Evolutionary conservation across 2,329 filamentous ascomycete species (phyloP).

Genomic region (Coniochaeta sp.): DNA sequence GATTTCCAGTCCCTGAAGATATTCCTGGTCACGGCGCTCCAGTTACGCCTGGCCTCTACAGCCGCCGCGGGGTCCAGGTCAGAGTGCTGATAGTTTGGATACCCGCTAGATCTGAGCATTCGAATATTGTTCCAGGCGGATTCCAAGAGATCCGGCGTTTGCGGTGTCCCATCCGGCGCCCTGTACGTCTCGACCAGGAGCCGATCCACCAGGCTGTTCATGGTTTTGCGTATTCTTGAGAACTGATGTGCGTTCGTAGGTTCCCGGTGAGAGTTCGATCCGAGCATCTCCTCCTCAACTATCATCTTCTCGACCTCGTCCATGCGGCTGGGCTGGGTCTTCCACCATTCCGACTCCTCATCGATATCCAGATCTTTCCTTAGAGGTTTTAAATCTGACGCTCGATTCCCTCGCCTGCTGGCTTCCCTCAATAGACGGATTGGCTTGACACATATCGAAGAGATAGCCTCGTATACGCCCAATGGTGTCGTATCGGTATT

Average conservation of each 20-base stretch:
- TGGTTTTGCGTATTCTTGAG: conserved; percentile 10
- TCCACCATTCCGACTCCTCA: not conserved
- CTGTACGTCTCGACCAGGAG: conserved; percentile 21
- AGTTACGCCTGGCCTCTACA: conserved; percentile 10
- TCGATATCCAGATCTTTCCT: not conserved
- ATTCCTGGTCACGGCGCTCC: conserved; percentile 15
- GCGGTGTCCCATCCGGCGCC: conserved; percentile 12
- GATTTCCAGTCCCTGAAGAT: conserved; percentile 19
- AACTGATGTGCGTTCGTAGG: conserved; percentile 13
- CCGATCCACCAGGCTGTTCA: conserved; percentile 20
- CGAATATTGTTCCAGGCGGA: conserved; percentile 22
- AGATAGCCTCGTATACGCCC: conserved; percentile 6
- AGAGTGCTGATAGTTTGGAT: conserved; percentile 21
- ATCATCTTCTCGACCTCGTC: conserved; percentile 7
- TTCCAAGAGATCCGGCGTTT: conserved; percentile 16
- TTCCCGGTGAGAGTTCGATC: conserved; percentile 8
- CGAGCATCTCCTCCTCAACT: conserved; percentile 4
- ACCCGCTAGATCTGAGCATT: conserved; percentile 24
- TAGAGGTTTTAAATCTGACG: not conserved
- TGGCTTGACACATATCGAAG: conserved; percentile 10
- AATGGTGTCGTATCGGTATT: not conserved
- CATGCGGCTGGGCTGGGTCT: not conserved
- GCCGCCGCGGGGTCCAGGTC: conserved; percentile 11
- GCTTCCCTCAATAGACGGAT: not conserved
- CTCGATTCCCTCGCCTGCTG: not conserved